A percentile compares a stretch with the other conserved stretches of the same genome.
phyloP scores from a whole-genome alignment of 2,329 filamentous ascomycete genomes.

The Pyrenophora seminiperda region DNA sequence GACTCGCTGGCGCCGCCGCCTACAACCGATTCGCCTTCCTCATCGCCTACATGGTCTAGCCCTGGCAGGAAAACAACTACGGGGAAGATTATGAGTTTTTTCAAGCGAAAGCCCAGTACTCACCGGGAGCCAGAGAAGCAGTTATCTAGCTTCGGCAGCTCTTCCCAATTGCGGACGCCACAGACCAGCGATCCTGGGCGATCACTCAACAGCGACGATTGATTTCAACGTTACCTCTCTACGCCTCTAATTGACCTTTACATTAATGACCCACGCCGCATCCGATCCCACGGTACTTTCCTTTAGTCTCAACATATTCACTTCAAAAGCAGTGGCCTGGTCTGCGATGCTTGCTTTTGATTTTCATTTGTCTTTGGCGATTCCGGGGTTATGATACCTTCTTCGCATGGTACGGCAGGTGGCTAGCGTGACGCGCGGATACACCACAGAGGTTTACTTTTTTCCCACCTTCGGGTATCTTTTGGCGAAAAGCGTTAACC shows the following conservation, averaged over 20 bases:
- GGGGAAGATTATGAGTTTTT: slow-evolving; percentile 45
- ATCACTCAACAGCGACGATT: slow-evolving; percentile 44
- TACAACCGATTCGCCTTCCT: slow-evolving; percentile 30
- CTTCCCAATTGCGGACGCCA: slow-evolving; percentile 42
- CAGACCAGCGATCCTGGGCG: slow-evolving; percentile 43
- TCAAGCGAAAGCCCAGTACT: slow-evolving; percentile 41
- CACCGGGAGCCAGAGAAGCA: slow-evolving; percentile 41
- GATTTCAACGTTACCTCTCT: slow-evolving; percentile 19
- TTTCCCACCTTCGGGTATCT: slow-evolving; percentile 27
- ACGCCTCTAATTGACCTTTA: slow-evolving; percentile 12
- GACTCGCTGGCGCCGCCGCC: slow-evolving; percentile 27
- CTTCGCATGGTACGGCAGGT: slow-evolving; percentile 30
- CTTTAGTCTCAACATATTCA: slow-evolving; percentile 19
- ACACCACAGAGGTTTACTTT: slow-evolving; percentile 12
- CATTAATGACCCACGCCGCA: slow-evolving; percentile 25
- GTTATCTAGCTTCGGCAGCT: slow-evolving; percentile 43
- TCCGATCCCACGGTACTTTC: slow-evolving; percentile 27
- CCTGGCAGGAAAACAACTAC: slow-evolving; percentile 37
- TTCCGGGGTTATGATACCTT: slow-evolving; percentile 24
- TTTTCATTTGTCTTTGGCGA: slow-evolving; percentile 18
- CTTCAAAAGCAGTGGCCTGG: slow-evolving; percentile 28
- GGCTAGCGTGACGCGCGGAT: slow-evolving; percentile 28
- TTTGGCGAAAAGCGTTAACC: slow-evolving; percentile 12
- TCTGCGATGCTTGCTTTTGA: slow-evolving; percentile 16
- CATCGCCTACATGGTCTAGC: slow-evolving; percentile 30